phyloP scores from a whole-genome alignment of 192 early-diverging fungal species.

The Borealophlyctis nickersoniae region DNA sequence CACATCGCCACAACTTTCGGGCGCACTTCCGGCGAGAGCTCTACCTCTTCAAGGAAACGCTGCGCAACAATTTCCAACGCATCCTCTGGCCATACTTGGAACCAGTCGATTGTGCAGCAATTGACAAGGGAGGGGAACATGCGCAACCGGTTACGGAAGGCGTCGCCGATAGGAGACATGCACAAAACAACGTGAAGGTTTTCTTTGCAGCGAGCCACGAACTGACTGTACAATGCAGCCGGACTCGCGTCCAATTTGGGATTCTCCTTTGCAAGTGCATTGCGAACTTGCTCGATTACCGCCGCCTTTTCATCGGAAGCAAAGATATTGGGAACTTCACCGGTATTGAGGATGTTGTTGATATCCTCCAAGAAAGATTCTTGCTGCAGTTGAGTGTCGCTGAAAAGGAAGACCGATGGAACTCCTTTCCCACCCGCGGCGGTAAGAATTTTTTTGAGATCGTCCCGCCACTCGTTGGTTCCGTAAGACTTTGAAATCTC shows the following conservation, averaged over 20 bases:
- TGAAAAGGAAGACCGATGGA: conserved; percentile 54
- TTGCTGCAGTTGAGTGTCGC: conserved; percentile 54
- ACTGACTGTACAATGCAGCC: conserved; percentile 52
- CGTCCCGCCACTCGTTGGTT: conserved; percentile 57
- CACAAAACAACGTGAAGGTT: conserved; percentile 60
- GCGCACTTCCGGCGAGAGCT: conserved; percentile 41
- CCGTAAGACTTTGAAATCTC: conserved; percentile 60
- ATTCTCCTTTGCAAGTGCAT: conserved; percentile 47
- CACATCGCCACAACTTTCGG: conserved; percentile 52
- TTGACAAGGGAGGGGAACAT: conserved; percentile 63
- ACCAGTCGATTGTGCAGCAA: conserved; percentile 66
- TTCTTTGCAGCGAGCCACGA: conserved; percentile 56
- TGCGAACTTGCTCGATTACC: conserved; percentile 50
- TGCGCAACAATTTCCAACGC: conserved; percentile 55
- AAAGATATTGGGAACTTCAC: conserved; percentile 62
- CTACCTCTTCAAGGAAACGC: conserved; percentile 57
- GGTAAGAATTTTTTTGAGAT: conserved; percentile 53
- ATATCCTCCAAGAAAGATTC: conserved; percentile 61
- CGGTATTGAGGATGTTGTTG: conserved; percentile 64
- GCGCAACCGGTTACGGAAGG: conserved; percentile 52
- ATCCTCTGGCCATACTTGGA: conserved; percentile 63
- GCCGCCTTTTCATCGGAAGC: conserved; percentile 57
- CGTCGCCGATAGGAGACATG: conserved; percentile 61
- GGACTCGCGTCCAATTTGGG: conserved; percentile 53
- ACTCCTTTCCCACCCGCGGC: conserved; percentile 54